Evolutionary conservation across 768 basidiomycete genomes (phyloP), one percentile per base, ranked within the genome.

Genomic region (Russula virescens): DNA sequence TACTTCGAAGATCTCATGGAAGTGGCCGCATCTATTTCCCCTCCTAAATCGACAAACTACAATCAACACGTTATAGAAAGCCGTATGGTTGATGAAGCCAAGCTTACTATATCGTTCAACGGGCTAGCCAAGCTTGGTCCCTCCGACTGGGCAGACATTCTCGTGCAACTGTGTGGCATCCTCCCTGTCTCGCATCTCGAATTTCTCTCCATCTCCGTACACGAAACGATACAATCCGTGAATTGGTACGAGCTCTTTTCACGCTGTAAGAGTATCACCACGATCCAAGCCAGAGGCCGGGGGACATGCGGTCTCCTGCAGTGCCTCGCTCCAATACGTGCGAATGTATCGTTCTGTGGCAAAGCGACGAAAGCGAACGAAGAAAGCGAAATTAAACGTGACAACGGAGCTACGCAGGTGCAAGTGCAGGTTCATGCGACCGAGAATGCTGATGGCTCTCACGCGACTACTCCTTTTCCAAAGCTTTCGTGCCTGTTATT

Each of bases 191-290:
- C 49, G 16, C 43, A 51, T 2, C 1, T 62, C 34, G 55, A 52
- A 28, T 47, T 54, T 21, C 59, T 60, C 35, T 53, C 52, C 31
- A 19, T 60, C 18, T 60, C 26, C 11, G 45, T 31, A 21, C 13
- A 21, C 18, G 45, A 54, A 18, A 35, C 8, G 14, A 16, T 38
- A 21, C 21, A 35, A 38, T 25, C 31, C 18, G 8, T 47, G 8
- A 38, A 60, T 31, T 60, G 59, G 59, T 52, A 5, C 3, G 23
- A 35, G 2, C 48, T 62, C 6, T 57, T 62, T 23, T 31, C 6
- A 18, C 31, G 42, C 31, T 62, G 61, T 28, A 56, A n/a, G 16
- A 52, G 52, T 19, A 10, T 62, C 13, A 57, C 56, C 19, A 48
- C 45, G 2, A 35, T 63, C 34, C 14, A 63, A 3, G 50, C 38